A percentile compares a stretch with the other conserved stretches of the same genome.
phyloP scores from a whole-genome alignment of 1,284 basidiomycete species.

The Moesziomyces antarcticus region DNA sequence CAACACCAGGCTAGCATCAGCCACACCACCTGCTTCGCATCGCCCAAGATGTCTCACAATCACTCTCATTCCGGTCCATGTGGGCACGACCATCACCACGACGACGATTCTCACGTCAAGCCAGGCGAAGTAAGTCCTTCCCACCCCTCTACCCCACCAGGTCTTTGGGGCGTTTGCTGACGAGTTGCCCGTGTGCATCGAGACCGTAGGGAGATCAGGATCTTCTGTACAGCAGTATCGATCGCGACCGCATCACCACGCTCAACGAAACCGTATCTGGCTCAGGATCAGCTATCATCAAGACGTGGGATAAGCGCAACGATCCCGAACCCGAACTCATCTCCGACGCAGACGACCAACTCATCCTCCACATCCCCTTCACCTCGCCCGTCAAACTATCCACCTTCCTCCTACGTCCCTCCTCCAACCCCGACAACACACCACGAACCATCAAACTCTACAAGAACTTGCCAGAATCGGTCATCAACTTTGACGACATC shows the following conservation, averaged over 20 bases:
- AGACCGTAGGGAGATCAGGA: slow-evolving; percentile 55
- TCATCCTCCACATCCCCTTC: slow-evolving; percentile 62
- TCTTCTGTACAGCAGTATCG: slow-evolving; percentile 50
- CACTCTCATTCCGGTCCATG: slow-evolving; percentile 53
- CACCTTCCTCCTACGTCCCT: slow-evolving; percentile 35
- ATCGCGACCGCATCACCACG: slow-evolving; percentile 48
- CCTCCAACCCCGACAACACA: slow-evolving; percentile 33
- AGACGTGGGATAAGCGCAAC: slow-evolving; percentile 51
- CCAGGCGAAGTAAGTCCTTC: slow-evolving; percentile 36
- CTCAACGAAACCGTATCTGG: slow-evolving; percentile 56
- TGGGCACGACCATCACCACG: slow-evolving; percentile 47
- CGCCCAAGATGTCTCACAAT: slow-evolving; percentile 40
- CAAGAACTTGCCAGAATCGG: slow-evolving; percentile 44
- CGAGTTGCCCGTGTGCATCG: no score
- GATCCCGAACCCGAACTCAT: slow-evolving; percentile 33
- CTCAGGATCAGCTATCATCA: slow-evolving; percentile 46
- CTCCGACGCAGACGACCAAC: slow-evolving; percentile 58
- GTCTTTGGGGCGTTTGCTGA: no score
- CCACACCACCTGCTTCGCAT: not conserved
- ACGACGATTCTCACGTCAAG: slow-evolving; percentile 63
- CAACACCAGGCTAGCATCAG: not conserved
- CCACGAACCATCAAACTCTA: slow-evolving; percentile 53
- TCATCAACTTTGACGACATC: slow-evolving; percentile 56
- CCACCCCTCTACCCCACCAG: not conserved
- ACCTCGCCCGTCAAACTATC: slow-evolving; percentile 56